These are phyloP conservation scores for Entomortierella beljakovae DNA, from an alignment of 192 early-diverging fungal genomes.

Conservation along the genomic window DNA sequence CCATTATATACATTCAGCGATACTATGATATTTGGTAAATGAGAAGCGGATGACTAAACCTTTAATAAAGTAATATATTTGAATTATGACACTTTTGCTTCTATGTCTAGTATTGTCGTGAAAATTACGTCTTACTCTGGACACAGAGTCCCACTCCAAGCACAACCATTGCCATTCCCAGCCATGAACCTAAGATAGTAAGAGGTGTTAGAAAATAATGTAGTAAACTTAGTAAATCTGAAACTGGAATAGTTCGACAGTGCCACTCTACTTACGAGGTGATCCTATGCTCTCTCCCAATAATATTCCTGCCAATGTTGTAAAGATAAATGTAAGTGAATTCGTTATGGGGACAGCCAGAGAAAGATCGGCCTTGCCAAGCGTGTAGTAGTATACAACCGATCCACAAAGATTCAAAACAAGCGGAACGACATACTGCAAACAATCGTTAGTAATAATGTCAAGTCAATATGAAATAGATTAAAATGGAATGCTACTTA, in stretches of 20 bases:
- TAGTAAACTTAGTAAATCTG: not conserved
- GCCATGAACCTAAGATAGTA: slow-evolving; percentile 59
- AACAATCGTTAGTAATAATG: not conserved
- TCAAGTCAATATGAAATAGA: not conserved
- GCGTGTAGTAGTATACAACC: slow-evolving; percentile 91
- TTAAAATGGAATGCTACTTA: slow-evolving; percentile 19
- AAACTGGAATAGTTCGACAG: not conserved
- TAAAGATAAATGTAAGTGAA: slow-evolving; percentile 90
- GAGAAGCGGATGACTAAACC: too few relatives aligned
- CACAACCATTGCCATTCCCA: slow-evolving; percentile 78
- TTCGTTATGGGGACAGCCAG: slow-evolving; percentile 94
- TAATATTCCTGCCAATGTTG: slow-evolving; percentile 79
- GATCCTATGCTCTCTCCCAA: slow-evolving; percentile 83
- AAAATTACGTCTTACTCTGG: slow-evolving; percentile 51
- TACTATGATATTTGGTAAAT: too few relatives aligned
- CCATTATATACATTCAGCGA: too few relatives aligned
- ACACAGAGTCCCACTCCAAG: slow-evolving; percentile 78
- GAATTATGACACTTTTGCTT: too few relatives aligned
- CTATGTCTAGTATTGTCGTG: too few relatives aligned
- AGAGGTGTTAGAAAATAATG: not conserved
- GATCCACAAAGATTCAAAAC: slow-evolving; percentile 93
- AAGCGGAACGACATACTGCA: slow-evolving; percentile 85
- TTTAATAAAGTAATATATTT: too few relatives aligned
- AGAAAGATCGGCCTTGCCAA: slow-evolving; percentile 88
- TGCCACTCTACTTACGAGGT: slow-evolving; percentile 56